Conservation (phyloP, 352 stramenopile species). For the Globisporangium mamillatum region DNA sequence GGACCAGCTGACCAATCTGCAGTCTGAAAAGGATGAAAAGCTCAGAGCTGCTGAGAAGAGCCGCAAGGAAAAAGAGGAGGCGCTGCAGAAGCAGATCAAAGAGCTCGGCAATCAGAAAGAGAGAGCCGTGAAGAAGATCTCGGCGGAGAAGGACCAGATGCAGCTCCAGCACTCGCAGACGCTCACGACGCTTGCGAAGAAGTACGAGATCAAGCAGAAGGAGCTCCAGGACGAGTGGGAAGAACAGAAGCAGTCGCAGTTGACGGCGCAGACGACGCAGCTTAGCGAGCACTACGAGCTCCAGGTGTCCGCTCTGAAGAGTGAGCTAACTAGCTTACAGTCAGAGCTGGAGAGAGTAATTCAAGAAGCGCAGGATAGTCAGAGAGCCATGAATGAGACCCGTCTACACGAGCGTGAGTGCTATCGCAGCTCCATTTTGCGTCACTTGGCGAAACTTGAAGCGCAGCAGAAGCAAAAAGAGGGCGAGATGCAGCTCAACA, state of each 20-base stretch:
- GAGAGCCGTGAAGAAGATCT: slow-evolving; percentile 25
- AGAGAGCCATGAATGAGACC: slow-evolving; percentile 22
- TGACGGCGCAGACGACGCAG: slow-evolving; percentile 19
- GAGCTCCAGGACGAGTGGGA: slow-evolving; percentile 22
- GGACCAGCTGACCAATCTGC: slow-evolving; percentile 26
- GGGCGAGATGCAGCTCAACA: neutral
- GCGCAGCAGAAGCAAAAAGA: neutral
- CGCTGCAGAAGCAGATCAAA: slow-evolving; percentile 35
- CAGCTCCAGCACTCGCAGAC: slow-evolving; percentile 22
- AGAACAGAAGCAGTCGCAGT: slow-evolving; percentile 16
- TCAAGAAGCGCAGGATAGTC: slow-evolving; percentile 6
- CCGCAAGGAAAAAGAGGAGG: slow-evolving; percentile 44
- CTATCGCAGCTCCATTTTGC: slow-evolving; percentile 10
- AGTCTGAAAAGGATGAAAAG: slow-evolving; percentile 29
- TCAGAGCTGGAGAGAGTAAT: neutral
- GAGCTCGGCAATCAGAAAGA: slow-evolving; percentile 31
- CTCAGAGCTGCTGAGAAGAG: slow-evolving; percentile 27
- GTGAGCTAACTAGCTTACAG: slow-evolving; percentile 19
- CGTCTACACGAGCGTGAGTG: slow-evolving; percentile 9
- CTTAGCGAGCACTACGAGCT: slow-evolving; percentile 27
- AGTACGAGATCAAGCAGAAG: slow-evolving; percentile 15
- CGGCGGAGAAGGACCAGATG: slow-evolving; percentile 24
- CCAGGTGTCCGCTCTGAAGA: slow-evolving; percentile 21
- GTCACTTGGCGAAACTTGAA: neutral
- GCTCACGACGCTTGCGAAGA: slow-evolving; percentile 18